A percentile compares a stretch with the other conserved stretches of the same genome.
Conservation (phyloP, 2,329 filamentous ascomycete genomes). For the Aureobasidium sp. region DNA sequence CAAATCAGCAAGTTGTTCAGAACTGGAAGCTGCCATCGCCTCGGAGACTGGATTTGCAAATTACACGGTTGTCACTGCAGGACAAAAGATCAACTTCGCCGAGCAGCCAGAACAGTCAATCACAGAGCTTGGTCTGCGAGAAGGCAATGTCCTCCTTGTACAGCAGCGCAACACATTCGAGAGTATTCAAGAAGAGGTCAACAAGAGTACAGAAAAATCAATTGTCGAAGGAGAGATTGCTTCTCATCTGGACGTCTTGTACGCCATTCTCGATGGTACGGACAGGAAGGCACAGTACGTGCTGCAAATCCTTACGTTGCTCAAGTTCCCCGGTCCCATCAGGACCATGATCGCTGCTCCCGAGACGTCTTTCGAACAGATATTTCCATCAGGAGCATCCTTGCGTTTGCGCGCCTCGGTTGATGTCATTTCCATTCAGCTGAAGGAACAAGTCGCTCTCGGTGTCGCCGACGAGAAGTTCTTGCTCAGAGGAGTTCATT, state of each 20-base stretch:
- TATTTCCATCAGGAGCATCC: constrained; percentile 63
- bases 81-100: constrained; percentile 12
- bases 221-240: constrained; percentile 72
- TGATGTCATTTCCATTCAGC: constrained; percentile 57
- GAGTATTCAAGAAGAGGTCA: constrained; percentile 11
- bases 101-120: constrained; percentile 7
- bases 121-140: background rate
- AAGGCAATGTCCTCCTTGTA: constrained; percentile 13
- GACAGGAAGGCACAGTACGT: constrained; percentile 26
- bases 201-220: constrained; percentile 28
- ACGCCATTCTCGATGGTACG: constrained; percentile 61
- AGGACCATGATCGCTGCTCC: constrained; percentile 44
- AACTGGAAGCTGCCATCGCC: constrained; percentile 2
- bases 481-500: constrained; percentile 22
- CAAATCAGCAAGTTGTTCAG: constrained; percentile 6
- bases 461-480: constrained; percentile 26
- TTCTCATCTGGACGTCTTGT: constrained; percentile 75
- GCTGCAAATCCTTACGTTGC: constrained; percentile 56
- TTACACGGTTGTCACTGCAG: constrained; percentile 13
- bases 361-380: constrained; percentile 47
- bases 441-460: constrained; percentile 32
- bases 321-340: constrained; percentile 46
- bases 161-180: constrained; percentile 12
- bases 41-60: constrained; percentile 6
- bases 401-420: constrained; percentile 64